These are phyloP conservation scores for Aspergillus ruber DNA, from an alignment of 2,329 filamentous ascomycete species.

Conservation along the genomic window DNA sequence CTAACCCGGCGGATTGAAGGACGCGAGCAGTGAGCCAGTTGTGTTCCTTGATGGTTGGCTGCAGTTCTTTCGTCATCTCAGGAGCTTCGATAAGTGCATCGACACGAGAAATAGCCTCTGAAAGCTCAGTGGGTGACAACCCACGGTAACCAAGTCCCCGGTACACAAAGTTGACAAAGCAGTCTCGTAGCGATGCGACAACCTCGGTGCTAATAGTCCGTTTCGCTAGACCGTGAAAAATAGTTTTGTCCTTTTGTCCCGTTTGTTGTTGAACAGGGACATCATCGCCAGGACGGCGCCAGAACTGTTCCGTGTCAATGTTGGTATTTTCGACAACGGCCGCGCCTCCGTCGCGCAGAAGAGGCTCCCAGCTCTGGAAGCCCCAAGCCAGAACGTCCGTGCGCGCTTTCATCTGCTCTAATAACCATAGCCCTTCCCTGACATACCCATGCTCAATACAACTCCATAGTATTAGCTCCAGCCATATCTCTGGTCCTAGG, in stretches of 20 bases:
- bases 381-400: slow-evolving; percentile 30
- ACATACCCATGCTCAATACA: slow-evolving; percentile 43
- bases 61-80: slow-evolving; percentile 15
- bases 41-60: slow-evolving; percentile 23
- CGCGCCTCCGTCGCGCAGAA: slow-evolving; percentile 19
- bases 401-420: slow-evolving; percentile 26
- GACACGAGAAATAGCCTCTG: slow-evolving; percentile 15
- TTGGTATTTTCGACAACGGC: slow-evolving; percentile 25
- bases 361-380: slow-evolving; percentile 34
- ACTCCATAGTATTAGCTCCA: slow-evolving; percentile 46
- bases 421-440: slow-evolving; percentile 35
- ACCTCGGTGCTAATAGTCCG: slow-evolving; percentile 54
- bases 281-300: slow-evolving; percentile 25
- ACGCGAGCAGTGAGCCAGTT: slow-evolving; percentile 44
- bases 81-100: slow-evolving; percentile 13
- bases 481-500: slow-evolving; percentile 43
- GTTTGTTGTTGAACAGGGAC: slow-evolving; percentile 6
- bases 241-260: slow-evolving; percentile 11
- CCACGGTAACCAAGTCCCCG: slow-evolving; percentile 32
- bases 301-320: slow-evolving; percentile 29
- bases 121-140: slow-evolving; percentile 25
- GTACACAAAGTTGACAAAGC: slow-evolving; percentile 42
- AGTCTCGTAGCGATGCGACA: slow-evolving; percentile 50
- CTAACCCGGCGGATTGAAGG: slow-evolving; percentile 44
- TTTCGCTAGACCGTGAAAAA: slow-evolving; percentile 36